phyloP scores from a whole-genome alignment of 164 flowering plant genomes.

The Magnolia sinica region DNA sequence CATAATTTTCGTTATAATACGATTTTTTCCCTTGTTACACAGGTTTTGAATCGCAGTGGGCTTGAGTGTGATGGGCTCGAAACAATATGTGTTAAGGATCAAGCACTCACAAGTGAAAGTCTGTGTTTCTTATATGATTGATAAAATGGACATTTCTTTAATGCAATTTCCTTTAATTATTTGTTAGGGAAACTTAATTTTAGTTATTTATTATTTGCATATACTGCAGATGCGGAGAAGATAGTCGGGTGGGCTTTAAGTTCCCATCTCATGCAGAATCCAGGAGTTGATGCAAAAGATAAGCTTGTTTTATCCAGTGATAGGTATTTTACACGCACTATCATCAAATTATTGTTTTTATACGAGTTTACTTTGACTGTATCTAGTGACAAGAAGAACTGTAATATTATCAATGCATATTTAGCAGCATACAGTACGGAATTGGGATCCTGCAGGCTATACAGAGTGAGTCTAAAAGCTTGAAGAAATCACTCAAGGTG shows the following conservation, averaged over 20 bases:
- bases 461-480: slow-evolving; percentile 69
- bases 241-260: slow-evolving; percentile 86
- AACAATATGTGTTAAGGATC: slow-evolving; percentile 68
- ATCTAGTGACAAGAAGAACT: neutral
- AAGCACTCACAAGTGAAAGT: slow-evolving; percentile 76
- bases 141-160: neutral
- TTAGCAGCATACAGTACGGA: slow-evolving; percentile 74
- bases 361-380: neutral
- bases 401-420: neutral
- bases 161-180: neutral
- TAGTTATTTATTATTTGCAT: neutral
- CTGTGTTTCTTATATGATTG: slow-evolving; percentile 21
- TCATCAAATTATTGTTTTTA: neutral
- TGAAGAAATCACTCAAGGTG: slow-evolving; percentile 86
- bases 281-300: slow-evolving; percentile 41
- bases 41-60: slow-evolving; percentile 63
- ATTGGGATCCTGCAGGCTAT: slow-evolving; percentile 58
- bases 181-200: neutral
- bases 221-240: slow-evolving; percentile 63
- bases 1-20: neutral
- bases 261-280: slow-evolving; percentile 64
- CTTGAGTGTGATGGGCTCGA: slow-evolving; percentile 74
- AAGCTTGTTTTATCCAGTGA: slow-evolving; percentile 70
- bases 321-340: slow-evolving; percentile 38
- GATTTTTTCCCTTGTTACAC: neutral